Evolutionary conservation across 2,329 filamentous ascomycete species (phyloP), one percentile per base, ranked within the genome.

Genomic region (Penicillium oxalicum): DNA sequence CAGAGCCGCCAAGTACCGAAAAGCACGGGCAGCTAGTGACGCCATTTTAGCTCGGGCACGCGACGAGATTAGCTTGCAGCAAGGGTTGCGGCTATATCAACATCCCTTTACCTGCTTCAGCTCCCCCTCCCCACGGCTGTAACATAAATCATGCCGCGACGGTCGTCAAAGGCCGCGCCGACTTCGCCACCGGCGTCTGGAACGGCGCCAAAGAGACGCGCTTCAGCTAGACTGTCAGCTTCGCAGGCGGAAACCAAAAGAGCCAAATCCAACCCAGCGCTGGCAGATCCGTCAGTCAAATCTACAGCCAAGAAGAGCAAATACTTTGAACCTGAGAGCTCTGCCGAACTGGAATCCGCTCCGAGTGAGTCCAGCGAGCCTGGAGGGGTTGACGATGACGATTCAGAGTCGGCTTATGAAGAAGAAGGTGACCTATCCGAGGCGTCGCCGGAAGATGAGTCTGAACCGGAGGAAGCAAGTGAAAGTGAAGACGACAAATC

Each of bases 381-480:
- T 61, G 87, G 89, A 71, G 87, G 91, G 71, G 18, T 2, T 2
- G 18, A 18, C 18, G 18, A 18, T 18, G 87, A 91, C 74, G 86
- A 91, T 8, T 50, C 51, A 83, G 50, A 79, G 81, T 57, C 77
- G 28, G 61, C 40, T 28, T 57, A 60, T 42, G 57, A 58, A 33
- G 56, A 58, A 33, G 56, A 58, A 24, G 56, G 51, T 39, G 34
- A 48, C 7, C 51, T 43, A 11, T 48, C 46, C 18, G 49, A 56
- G 13, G 40, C 9, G 12, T 42, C 48, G 11, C 43, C 49, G 18
- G 40, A 40, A 43, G 36, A 57, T 4, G 49, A 54, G 13, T 47
- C 44, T 29, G 53, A 54, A 40, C 50, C 45, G 11, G 59, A 58
- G 40, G 51, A 56, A 47, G 47, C 61, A 25, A 50, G 45, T 43